Evolutionary conservation across 805 yeast species (phyloP), one percentile per base, ranked within the genome.

Genomic region (Pichia pseudocactophila): DNA sequence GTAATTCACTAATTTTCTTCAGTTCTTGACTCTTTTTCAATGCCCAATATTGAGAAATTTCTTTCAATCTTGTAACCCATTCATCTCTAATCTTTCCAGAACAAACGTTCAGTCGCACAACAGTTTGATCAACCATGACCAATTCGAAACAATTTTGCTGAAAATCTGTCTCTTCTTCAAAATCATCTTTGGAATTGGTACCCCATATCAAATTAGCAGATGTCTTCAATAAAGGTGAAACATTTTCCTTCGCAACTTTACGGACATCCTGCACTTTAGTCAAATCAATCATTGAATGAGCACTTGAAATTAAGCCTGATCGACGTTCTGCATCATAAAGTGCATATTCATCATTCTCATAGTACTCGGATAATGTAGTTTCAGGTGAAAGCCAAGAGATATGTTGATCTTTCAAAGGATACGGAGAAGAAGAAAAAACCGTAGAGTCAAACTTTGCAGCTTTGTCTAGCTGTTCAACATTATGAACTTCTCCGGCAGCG

Each of bases 281-380:
- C 40, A 89, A 49, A 54, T 87, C 85, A 7, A 89, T 53, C 12
- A 82, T 61, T 0, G 79, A 78, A 25, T 73, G 71, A 0, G 95
- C 72, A 40, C 73, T 71, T 1, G 75, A 57, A 5, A 85, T 58
- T 42, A 74, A 73, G 19, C 68, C 65, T 1, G 78, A 61, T 40
- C 80, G 68, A 44, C 97, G 67, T 46, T 80, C 79, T 34, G 73
- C 72, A 48, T 85, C 90, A 22, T 68, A 65, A n/a, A 76, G 50
- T 0, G 94, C 94, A 35, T 61, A 61, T 1, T 58, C 50, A 53
- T 89, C 96, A 17, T 66, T 52, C 7, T 54, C 50, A 1, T 64
- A 59, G 50, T 79, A 75, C 5, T 71, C 73, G 2, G 64, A 65
- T 1, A 48, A 46, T 2, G 60, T 47, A 1, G 57, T 43, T 1